Evolutionary conservation across 1,284 basidiomycete species (phyloP), one percentile per base, ranked within the genome.

Genomic region (Neonothopanus nambi): DNA sequence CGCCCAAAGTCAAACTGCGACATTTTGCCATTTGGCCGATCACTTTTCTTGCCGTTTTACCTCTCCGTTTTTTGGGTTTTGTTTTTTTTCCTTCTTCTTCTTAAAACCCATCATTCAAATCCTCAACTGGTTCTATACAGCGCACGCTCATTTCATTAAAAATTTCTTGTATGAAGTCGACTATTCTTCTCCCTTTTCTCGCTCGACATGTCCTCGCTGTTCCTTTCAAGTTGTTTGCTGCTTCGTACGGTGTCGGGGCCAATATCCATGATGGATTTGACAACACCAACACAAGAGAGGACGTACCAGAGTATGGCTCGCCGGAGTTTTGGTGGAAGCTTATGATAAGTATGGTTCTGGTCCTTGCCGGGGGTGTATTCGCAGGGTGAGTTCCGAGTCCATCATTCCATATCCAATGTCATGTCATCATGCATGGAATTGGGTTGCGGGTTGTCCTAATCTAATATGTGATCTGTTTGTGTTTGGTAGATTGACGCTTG

Each of bases 361-460:
- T 95, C 11, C 71, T 95, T 1, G 72, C 82, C 0, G 93, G 92
- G 13, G 93, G 92, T 52, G 85, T 91, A 11, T 94, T 95, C 67
- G 89, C 92, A 24, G 93, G 92, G 91, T 91, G 56, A 57, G 85
- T 74, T 11, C 3, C 26, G 5, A 5, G 11, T 5, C 26, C 11
- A 28, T 28, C 26, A 28, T 28, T 47, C 28, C 43, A 17, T 28
- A 17, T 36, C 3, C 38, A 18, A 24, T 36, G 20, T 7, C 17
- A n/a, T 28, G 11, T 28, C 26, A n/a, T n/a, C n/a, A n/a, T n/a
- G n/a, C n/a, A n/a, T n/a, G n/a, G n/a, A n/a, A n/a, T n/a, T n/a
- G n/a, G n/a, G n/a, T n/a, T n/a, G n/a, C n/a, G n/a, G n/a, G n/a
- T n/a, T n/a, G n/a, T 18, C 8, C 11, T 38, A 20, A 26, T 21